phyloP scores from a whole-genome alignment of 164 flowering plant species.

The Vitis riparia region DNA sequence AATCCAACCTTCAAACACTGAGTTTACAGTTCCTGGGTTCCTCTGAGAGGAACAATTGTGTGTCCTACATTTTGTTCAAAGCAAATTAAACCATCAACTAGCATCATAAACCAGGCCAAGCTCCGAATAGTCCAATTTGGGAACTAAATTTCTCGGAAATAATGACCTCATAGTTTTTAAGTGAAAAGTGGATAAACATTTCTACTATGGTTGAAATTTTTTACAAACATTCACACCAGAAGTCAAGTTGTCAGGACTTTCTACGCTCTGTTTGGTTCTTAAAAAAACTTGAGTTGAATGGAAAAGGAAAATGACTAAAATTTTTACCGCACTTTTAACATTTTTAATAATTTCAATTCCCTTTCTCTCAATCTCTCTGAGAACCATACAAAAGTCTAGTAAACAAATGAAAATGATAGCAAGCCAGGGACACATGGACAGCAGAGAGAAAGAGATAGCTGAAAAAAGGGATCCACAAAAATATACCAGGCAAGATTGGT shows the following conservation, averaged over 20 bases:
- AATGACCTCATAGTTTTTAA: background rate
- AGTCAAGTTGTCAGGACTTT: no score
- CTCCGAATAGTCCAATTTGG: background rate
- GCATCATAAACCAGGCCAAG: constrained; percentile 3
- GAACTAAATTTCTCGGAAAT: background rate
- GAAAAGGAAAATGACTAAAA: no score
- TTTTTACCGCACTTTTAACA: no score
- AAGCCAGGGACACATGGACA: constrained; percentile 2
- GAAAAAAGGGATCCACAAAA: constrained; percentile 6
- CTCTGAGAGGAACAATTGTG: constrained; percentile 2
- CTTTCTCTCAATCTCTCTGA: no score
- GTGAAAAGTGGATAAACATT: background rate
- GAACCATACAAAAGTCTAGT: no score
- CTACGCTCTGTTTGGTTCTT: no score
- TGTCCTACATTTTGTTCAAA: constrained; percentile 26
- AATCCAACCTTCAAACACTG: constrained; percentile 12
- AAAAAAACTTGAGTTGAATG: no score
- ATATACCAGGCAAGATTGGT: background rate
- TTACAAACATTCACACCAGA: background rate
- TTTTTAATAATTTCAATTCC: no score
- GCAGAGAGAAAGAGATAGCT: constrained; percentile 2
- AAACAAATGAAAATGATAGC: background rate
- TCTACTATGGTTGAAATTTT: background rate
- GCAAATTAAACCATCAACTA: constrained; percentile 10
- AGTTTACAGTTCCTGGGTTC: constrained; percentile 1